Evolutionary conservation across 768 basidiomycete genomes (phyloP), one percentile per base, ranked within the genome.

Genomic region (Suillus americanus): DNA sequence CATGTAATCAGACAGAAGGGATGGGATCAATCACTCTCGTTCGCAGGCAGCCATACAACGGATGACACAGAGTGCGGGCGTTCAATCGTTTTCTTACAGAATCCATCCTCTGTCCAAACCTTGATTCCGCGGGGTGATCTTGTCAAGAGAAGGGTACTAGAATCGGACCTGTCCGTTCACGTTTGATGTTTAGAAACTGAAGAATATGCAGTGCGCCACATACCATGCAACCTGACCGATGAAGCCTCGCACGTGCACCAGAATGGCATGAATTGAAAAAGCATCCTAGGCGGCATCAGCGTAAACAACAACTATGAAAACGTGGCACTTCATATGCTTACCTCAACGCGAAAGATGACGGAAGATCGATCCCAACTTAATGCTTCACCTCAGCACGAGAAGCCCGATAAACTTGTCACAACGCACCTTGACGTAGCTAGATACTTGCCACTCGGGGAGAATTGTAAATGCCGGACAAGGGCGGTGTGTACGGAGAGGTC

Each of bases 141-240:
- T 35, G 84, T 83, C 54, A 85, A 74, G 48, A 85, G 73, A 25
- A 75, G 64, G 62, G 65, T 72, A 28, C 85, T 79, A 57, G 75
- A 80, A 6, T 83, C 83, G 43, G 83, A 83, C 83, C 82, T 82
- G 55, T 62, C 30, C 64, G 62, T n/a, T 45, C 25, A 37, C 40
- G 35, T 40, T 37, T 70, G 28, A 66, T 68, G 33, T 54, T 8
- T 16, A 46, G 45, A 35, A 51, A 14, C 62, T 54, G 38, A 41
- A 46, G 35, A 23, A 1, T 61, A 43, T 55, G 41, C 50, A 54
- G 37, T 30, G 38, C 10, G 3, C 28, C 5, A 61, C 23, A 45
- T 70, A 83, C 83, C 84, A 85, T 8, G 83, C 84, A 30, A 86
- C 84, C 70, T 85, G 84, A 41, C 80, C 80, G 64, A 85, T 79